Base-by-base conservation (phyloP, 73 alveolate genomes). In the Urostyla sp. region DNA sequence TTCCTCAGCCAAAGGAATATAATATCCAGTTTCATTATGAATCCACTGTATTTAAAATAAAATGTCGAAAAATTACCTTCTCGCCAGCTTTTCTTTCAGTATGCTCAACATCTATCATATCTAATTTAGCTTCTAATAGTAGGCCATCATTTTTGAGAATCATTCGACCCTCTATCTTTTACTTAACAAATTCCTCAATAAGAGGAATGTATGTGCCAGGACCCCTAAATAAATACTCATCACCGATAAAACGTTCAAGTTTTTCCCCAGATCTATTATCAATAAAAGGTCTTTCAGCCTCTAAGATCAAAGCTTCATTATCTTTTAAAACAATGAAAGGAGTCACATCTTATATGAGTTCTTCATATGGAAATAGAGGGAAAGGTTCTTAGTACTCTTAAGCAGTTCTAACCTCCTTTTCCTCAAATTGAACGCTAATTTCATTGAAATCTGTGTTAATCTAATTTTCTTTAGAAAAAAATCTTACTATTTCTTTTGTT, bases 291-390 rank as follows among this genome's bases (percentile, higher is more conserved):
- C 94, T 60, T 0, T 30, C 13, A 8, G 96, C 96, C 2, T 46
- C 50, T 8, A 89, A 75, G 37, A 53, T 37, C 27, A 83, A 31
- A 26, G 96, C 96, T 13, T 76, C 76, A 63, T 89, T 86, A 23
- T 75, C 80, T 61, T 67, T 35, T 55, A 89, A 67, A 23, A 87
- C 52, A 6, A 58, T 59, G 61, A 88, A 45, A 5, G 55, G 49
- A 31, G 55, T 50, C 20, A 88, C 87, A 24, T 51, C 73, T 44
- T 84, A 77, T 0, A 59, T 79, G 55, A 91, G 28, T 37, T 83
- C 72, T 53, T 91, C 97, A 63, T 80, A 83, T 1, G 97, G 97
- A 58, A 84, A 91, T 32, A 91, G 88, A 10, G 97, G 97, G 87
- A 91, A 88, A 13, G 97, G 97, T 7, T 91, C 92, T 18, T 90